These are phyloP conservation scores for Arthrinium puccinioides DNA, from an alignment of 2,329 filamentous ascomycete genomes.

Conservation along the genomic window DNA sequence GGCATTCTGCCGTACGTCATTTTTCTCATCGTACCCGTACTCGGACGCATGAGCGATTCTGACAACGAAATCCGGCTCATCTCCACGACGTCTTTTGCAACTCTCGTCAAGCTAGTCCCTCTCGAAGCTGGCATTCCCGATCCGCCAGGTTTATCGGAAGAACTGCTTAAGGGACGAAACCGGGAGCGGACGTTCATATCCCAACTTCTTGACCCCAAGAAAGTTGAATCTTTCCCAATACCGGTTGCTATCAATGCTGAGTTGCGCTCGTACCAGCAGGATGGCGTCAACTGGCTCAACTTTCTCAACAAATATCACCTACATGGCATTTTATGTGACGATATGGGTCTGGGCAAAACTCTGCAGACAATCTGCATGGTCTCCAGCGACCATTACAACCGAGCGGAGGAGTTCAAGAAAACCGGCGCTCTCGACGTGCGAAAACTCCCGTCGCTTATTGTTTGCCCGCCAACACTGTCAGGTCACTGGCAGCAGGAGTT, in stretches of 20 bases:
- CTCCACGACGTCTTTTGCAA: constrained; percentile 94
- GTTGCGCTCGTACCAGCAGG: constrained; percentile 93
- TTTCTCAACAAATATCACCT: constrained; percentile 98
- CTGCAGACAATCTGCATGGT: constrained; percentile 97
- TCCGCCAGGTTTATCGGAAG: constrained; percentile 82
- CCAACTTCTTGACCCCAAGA: constrained; percentile 93
- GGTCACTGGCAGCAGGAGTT: constrained; percentile 99
- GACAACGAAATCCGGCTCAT: constrained; percentile 92
- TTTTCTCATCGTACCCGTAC: constrained; percentile 93
- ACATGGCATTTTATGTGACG: constrained; percentile 95
- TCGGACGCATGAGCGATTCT: constrained; percentile 97
- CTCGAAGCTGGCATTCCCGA: constrained; percentile 96
- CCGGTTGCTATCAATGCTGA: constrained; percentile 97
- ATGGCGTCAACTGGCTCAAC: constrained; percentile 96
- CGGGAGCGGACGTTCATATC: constrained; percentile 93
- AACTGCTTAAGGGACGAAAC: constrained; percentile 83
- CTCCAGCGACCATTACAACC: constrained; percentile 90
- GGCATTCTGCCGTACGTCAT: constrained; percentile 94
- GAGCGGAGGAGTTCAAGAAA: constrained; percentile 82
- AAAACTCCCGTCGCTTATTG: constrained; percentile 81
- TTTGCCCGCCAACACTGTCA: constrained; percentile 91
- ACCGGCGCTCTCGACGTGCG: constrained; percentile 72
- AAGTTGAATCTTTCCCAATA: constrained; percentile 88
- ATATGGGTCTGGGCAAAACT: constrained; percentile 98
- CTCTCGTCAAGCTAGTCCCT: constrained; percentile 91